Evolutionary conservation across 305 asterid genomes (phyloP), one percentile per base, ranked within the genome.

Genomic region (Striga hermonthica): DNA sequence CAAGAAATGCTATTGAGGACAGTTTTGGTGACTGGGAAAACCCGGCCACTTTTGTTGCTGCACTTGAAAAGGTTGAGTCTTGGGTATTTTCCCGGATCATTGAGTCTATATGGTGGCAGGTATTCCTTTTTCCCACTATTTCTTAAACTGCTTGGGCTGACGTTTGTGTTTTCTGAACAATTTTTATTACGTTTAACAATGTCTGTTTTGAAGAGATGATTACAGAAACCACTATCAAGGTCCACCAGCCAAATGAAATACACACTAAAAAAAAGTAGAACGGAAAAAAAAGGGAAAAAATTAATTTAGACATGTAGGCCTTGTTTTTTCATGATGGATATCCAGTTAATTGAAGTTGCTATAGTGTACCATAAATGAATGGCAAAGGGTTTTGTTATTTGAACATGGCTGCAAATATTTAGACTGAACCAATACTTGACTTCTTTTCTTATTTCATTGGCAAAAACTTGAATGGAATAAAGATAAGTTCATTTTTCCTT

Each of bases 101-200:
- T 13, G 95, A 90, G 83, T 90, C 95, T 62, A 75, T 90, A 55
- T 90, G 97, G 97, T 90, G 97, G 97, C 97, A 86, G 96, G 95
- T 89, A 70, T 49, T 16, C 56, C 10, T 9, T 57, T 22, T 48
- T 47, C 48, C 28, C 11, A 7, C 41, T 0, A 12, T 64, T 59
- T 49, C 28, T 60, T 71, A 36, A 47, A 54, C 54, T 73, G 49
- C 54, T 64, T 22, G 31, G 31, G 31, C 31, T 22, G 31, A 22
- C 2, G 31, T 22, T 22, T 22, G 31, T 22, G 31, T 22, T 22
- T 22, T 60, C 14, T 39, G 54, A 9, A 50, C 15, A 52, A 16
- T 68, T 60, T 57, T 4, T 59, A 38, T 7, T 47, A 57, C 48
- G 43, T 64, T 36, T 41, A 71, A 9, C 63, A 37, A 37, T 12